These are phyloP conservation scores for Hibiscus mutabilis DNA, from an alignment of 345 rosid genomes.

Conservation along the genomic window DNA sequence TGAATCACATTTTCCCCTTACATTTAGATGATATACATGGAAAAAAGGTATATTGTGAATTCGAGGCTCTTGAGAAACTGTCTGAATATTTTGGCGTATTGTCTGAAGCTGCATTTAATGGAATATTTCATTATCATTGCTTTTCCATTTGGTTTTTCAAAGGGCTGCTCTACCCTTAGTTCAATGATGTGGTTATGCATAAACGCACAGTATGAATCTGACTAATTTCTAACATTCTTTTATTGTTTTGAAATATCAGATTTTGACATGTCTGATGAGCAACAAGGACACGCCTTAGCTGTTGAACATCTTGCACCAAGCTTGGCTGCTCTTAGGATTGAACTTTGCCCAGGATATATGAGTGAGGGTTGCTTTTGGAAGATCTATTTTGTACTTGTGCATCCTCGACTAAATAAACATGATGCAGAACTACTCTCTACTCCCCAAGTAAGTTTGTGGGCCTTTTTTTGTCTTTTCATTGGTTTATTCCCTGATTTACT, in stretches of 20 bases:
- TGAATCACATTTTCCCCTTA: neutral
- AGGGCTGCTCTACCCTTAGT: neutral
- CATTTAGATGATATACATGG: neutral
- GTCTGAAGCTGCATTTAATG: neutral
- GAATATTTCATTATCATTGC: neutral
- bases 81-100: neutral
- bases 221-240: conserved; percentile 1
- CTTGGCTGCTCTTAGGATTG: conserved; percentile 78
- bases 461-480: neutral
- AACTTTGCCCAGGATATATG: conserved; percentile 91
- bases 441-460: conserved; percentile 48
- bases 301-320: conserved; percentile 79
- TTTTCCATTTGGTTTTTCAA: neutral
- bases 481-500: neutral
- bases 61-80: neutral
- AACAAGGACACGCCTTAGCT: conserved; percentile 90
- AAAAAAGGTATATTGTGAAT: neutral
- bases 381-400: conserved; percentile 88
- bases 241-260: conserved; percentile 31
- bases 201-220: neutral
- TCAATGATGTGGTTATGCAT: neutral
- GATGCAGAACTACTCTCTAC: conserved; percentile 77
- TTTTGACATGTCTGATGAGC: conserved; percentile 91
- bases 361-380: conserved; percentile 92
- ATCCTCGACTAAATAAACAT: conserved; percentile 67